Evolutionary conservation across 192 early-diverging fungal genomes (phyloP).

Genomic region (Paraglomus occultum): DNA sequence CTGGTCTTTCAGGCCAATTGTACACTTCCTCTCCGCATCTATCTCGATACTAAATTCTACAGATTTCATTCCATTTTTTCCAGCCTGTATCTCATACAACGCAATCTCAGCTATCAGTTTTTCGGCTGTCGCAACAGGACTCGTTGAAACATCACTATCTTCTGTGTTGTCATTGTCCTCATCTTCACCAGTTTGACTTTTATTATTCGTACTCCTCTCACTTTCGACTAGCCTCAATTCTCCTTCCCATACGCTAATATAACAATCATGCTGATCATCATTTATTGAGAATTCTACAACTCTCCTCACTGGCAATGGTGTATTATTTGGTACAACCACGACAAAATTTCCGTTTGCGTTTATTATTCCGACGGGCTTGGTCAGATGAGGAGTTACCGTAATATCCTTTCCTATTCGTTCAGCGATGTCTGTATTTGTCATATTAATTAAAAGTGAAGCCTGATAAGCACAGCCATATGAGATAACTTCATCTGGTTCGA

Average conservation of each 20-base stretch:
- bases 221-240: background rate
- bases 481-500: conserved; percentile 94
- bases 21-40: conserved; percentile 47
- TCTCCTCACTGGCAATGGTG: conserved; percentile 82
- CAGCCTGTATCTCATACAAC: conserved; percentile 51
- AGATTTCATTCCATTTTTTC: conserved; percentile 46
- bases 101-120: conserved; percentile 67
- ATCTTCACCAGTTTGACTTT: conserved; percentile 45
- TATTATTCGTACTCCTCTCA: conserved; percentile 47
- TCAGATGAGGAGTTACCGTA: conserved; percentile 57
- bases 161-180: conserved; percentile 56
- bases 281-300: conserved; percentile 66
- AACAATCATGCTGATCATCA: conserved; percentile 68
- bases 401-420: conserved; percentile 50
- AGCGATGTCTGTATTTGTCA: conserved; percentile 52
- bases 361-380: conserved; percentile 76
- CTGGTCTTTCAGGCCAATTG: conserved; percentile 52
- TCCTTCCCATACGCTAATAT: conserved; percentile 83
- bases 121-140: conserved; percentile 49
- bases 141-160: conserved; percentile 45
- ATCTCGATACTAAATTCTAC: conserved; percentile 52
- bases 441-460: conserved; percentile 69
- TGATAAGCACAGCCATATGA: conserved; percentile 89
- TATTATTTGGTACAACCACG: conserved; percentile 77
- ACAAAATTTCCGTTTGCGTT: conserved; percentile 71